Conservation (phyloP, 257 asterid genomes). For the Rehmannia glutinosa region DNA sequence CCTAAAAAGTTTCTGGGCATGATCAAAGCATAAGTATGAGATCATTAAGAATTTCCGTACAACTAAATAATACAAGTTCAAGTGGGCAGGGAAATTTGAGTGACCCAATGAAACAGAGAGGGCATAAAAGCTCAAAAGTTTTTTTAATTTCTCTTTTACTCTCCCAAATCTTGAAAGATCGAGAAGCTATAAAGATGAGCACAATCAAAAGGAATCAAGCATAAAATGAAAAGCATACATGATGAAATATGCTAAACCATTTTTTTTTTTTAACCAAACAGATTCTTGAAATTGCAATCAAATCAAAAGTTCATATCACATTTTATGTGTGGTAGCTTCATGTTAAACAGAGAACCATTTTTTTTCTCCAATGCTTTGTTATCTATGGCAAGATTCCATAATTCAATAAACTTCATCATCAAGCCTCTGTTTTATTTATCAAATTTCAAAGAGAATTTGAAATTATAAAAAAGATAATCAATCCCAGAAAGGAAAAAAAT, state of each 20-base stretch:
- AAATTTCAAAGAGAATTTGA: neutral
- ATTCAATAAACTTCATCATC: conserved; percentile 21
- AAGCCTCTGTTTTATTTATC: conserved; percentile 19
- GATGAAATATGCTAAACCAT: conserved; percentile 9
- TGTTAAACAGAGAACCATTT: conserved; percentile 1
- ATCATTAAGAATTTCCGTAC: conserved; percentile 17
- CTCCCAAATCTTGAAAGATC: conserved; percentile 21
- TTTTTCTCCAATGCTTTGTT: neutral
- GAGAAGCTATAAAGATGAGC: conserved; percentile 24
- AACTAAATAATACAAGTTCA: too few species aligned
- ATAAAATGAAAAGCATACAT: neutral
- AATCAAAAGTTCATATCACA: conserved; percentile 6
- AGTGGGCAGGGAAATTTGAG: too few species aligned
- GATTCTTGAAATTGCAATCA: conserved; percentile 8
- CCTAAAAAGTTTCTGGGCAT: too few species aligned
- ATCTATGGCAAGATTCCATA: too few species aligned
- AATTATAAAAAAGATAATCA: neutral
- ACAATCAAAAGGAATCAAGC: conserved; percentile 26
- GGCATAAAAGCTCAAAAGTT: conserved; percentile 3
- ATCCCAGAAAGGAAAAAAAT: neutral
- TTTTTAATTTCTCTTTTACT: neutral
- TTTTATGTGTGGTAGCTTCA: neutral
- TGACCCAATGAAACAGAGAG: neutral
- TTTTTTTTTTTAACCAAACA: conserved; percentile 3
- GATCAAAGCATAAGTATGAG: neutral